phyloP scores from a whole-genome alignment of 1,284 basidiomycete genomes.

The Uromyces viciae-fabae region DNA sequence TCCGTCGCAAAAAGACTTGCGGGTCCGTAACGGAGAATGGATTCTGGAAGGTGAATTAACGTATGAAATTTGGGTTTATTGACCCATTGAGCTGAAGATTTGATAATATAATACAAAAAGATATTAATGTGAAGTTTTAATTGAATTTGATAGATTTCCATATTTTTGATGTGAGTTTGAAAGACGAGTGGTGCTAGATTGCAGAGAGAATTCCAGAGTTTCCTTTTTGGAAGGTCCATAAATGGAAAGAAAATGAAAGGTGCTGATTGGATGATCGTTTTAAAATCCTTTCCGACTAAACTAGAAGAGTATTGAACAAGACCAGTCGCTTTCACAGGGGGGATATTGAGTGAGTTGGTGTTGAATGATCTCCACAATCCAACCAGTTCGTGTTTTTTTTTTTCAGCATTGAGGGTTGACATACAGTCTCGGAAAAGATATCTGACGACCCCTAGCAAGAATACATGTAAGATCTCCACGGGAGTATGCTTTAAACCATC shows the following conservation, averaged over 20 bases:
- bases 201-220: constrained; percentile 54
- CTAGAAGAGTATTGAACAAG: constrained; percentile 54
- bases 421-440: no score
- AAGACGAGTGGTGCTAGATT: constrained; percentile 55
- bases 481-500: no score
- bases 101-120: constrained; percentile 52
- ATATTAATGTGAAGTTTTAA: constrained; percentile 50
- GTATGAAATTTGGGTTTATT: constrained; percentile 57
- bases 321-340: constrained; percentile 50
- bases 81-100: constrained; percentile 55
- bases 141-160: constrained; percentile 37
- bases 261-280: constrained; percentile 55
- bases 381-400: background rate
- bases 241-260: constrained; percentile 56
- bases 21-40: constrained; percentile 42
- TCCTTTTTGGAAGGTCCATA: constrained; percentile 47
- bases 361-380: constrained; percentile 53
- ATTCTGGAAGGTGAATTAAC: constrained; percentile 48
- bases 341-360: constrained; percentile 50
- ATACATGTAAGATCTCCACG: no score
- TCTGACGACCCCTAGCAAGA: no score
- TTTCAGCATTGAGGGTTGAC: no score
- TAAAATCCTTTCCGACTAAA: constrained; percentile 56
- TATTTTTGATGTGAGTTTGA: constrained; percentile 55
- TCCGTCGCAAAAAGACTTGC: background rate